Evolutionary conservation across 495 filamentous ascomycete genomes (phyloP), one percentile per base, ranked within the genome.

Genomic region (Penicillium silybi): DNA sequence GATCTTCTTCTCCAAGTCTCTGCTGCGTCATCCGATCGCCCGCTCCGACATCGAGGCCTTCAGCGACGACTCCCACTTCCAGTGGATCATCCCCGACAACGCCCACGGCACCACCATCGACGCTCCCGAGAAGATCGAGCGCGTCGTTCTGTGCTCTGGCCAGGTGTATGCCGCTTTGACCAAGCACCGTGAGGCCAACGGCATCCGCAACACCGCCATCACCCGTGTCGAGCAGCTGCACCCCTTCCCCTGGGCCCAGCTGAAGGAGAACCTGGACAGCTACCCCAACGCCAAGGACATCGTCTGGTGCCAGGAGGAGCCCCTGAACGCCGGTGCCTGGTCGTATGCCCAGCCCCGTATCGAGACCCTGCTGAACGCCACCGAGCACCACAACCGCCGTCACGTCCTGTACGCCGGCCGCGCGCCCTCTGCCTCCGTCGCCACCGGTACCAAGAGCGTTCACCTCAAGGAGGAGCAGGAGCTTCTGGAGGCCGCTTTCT

Each of bases 201-300:
- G 86, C 50, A 78, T 95, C 69, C 88, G 89, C 66, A 83, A 96
- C 70, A 85, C 90, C 18, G 93, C 90, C 68, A 87, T 98, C 72
- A 95, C 89, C 40, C 90, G 93, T 63, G 84, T 98, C 60, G 93
- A 98, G 76, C 93, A 98, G 76, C 83, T 98, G 25, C 87, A 97
- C 73, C 93, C 93, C 62, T 98, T 98, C 90, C 93, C 93, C 5
- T 98, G 93, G 92, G 86, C 88, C 58, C 89, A 92, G 75, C 83
- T 98, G 40, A 85, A 86, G 71, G 92, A 97, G 68, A 97, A 97
- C 78, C 79, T 98, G 26, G 91, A 98, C 76, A 81, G 72, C 73
- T 98, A 98, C 75, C 87, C 91, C 68, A 97, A 97, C 68, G 90
- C 93, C 65, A 86, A 95, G 78, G 88, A 90, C 54, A 92, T 98